Base-by-base conservation (phyloP, 176 grass and related monocot species). In the Musa troglodytarum region DNA sequence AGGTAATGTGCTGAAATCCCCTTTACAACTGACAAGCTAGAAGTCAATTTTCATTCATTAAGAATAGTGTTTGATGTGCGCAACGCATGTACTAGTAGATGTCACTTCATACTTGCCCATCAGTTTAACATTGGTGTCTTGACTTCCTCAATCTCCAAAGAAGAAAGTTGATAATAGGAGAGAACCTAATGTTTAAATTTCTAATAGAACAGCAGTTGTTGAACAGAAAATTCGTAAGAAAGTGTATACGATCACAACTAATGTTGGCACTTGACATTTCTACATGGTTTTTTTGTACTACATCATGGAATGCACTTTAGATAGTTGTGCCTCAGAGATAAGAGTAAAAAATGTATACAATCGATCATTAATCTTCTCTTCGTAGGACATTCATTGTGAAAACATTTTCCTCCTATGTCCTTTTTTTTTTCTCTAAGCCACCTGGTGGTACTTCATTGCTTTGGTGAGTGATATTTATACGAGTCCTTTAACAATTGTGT, bases 1-100 rank as follows among this genome's bases (percentile, higher is more conserved):
- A 99, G 88, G 95, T 99, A 87, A 64, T 50, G 71, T 72, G 54
- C 16, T 69, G 79, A 53, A 17, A 21, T 55, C 10, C 13, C 53
- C 53, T 58, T 52, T n/a, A 52, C 9, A 3, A 29, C 0, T 21
- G 14, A 50, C 15, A 2, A 10, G 53, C 28, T 15, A 29, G 28
- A 56, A 8, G 1, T 74, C 7, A 26, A 56, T 34, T 26, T 13
- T 74, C 6, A 19, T 26, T 10, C 19, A 12, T 16, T 74, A 26
- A 19, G 51, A 17, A 12, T 50, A n/a, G 61, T 22, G 11, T 65
- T 25, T 43, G 25, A 24, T 28, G 1, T 65, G 11, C 11, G 1
- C 29, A 25, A 28, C 13, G 63, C 12, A 25, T 68, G 65, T 68
- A 25, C 4, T 21, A 4, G 34, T 6, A 43, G 34, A 24, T 0